Percentiles rank a stretch among this genome's conserved stretches.
phyloP scores from a whole-genome alignment of 2,329 filamentous ascomycete genomes.

The Botrytis paeoniae region DNA sequence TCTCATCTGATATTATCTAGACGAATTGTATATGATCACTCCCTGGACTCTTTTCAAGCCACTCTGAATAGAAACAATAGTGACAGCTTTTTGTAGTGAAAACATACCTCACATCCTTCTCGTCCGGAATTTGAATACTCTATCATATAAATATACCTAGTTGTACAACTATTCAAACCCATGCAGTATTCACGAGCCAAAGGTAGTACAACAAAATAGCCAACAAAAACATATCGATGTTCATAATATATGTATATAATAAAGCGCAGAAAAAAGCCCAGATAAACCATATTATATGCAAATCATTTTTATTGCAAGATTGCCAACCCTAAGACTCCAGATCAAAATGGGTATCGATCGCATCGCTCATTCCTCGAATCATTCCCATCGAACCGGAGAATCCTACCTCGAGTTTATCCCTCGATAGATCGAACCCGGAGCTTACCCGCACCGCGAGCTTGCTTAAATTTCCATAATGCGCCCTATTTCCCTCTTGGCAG shows the following conservation, averaged over 20 bases:
- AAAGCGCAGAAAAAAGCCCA: not conserved
- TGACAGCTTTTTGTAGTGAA: not conserved
- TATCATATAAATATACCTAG: not conserved
- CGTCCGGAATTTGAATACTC: not conserved
- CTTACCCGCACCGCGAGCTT: not conserved
- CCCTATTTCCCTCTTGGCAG: not conserved
- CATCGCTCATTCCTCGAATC: not conserved
- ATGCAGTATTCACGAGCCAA: not conserved
- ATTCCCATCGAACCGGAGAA: not conserved
- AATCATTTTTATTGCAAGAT: constrained; percentile 5
- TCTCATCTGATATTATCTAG: not conserved
- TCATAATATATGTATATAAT: not conserved
- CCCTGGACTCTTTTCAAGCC: not conserved
- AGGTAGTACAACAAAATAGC: not conserved
- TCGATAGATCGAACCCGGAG: not conserved
- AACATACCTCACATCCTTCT: not conserved
- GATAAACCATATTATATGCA: constrained; percentile 8
- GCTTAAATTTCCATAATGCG: not conserved
- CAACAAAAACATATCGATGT: not conserved
- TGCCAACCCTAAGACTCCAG: constrained; percentile 8
- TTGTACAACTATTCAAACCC: not conserved
- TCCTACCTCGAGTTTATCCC: not conserved
- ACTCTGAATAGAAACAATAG: not conserved
- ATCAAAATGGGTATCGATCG: constrained; percentile 12
- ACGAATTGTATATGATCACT: not conserved